Conservation (phyloP, 805 yeast genomes). For the Priceomyces melissophilus region DNA sequence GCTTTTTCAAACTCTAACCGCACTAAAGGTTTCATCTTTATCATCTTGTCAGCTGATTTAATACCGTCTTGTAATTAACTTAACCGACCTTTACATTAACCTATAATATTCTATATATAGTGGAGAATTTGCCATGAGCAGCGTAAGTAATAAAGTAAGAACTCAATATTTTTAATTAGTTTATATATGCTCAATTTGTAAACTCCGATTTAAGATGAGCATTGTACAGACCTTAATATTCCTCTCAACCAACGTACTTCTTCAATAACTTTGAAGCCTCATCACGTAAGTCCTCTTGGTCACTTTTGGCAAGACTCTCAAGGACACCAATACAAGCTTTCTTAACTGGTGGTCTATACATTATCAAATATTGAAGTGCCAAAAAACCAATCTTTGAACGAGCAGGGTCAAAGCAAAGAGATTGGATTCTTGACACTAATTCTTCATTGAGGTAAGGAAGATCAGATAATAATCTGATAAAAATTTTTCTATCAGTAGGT, state of each 20-base stretch:
- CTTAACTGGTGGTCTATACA: slow-evolving; percentile 88
- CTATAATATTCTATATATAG: no score
- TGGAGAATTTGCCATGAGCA: no score
- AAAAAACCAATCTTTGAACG: slow-evolving; percentile 78
- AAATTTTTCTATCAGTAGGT: slow-evolving; percentile 70
- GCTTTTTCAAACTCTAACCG: no score
- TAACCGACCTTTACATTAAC: no score
- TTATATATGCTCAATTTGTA: no score
- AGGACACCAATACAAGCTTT: slow-evolving; percentile 48
- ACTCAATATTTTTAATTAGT: neutral
- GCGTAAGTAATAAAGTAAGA: no score
- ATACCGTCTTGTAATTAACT: no score
- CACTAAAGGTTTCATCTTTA: no score
- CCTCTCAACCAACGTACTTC: slow-evolving; percentile 33
- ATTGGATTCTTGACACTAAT: slow-evolving; percentile 61
- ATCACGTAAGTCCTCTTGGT: slow-evolving; percentile 48
- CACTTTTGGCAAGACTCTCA: slow-evolving; percentile 39
- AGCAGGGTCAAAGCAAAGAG: slow-evolving; percentile 82
- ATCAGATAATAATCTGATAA: slow-evolving; percentile 82
- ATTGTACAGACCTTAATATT: neutral
- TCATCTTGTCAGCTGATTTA: no score
- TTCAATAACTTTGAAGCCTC: slow-evolving; percentile 45
- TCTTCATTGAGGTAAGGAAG: slow-evolving; percentile 69
- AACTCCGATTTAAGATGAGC: no score
- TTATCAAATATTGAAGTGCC: slow-evolving; percentile 74